phyloP scores from a whole-genome alignment of 257 asterid species.

The Solanum rostratum region DNA sequence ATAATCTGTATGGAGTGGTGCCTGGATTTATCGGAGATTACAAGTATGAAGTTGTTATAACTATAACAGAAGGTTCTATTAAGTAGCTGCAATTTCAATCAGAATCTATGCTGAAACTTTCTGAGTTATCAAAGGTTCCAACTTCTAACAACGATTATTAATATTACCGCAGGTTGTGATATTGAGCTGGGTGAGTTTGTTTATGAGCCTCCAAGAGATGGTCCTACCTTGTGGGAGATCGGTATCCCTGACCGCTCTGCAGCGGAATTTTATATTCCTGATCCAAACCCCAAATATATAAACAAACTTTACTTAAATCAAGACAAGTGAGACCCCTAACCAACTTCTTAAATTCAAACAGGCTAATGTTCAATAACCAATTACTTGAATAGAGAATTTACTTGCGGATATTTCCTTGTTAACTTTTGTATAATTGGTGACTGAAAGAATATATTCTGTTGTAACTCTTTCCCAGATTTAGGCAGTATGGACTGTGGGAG shows the following conservation, averaged over 20 bases:
- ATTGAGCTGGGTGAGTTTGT: not conserved
- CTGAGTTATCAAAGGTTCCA: not conserved
- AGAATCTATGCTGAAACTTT: not conserved
- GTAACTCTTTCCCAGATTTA: not conserved
- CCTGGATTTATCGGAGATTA: conserved; percentile 6
- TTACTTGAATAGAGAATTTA: not conserved
- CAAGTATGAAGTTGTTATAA: conserved; percentile 1
- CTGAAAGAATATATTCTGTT: not conserved
- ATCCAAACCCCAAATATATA: conserved; percentile 1
- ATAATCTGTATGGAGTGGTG: not conserved
- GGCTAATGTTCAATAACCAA: not conserved
- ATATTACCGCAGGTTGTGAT: not conserved
- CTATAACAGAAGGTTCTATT: conserved; percentile 4
- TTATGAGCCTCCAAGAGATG: conserved; percentile 7
- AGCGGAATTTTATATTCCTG: conserved; percentile 6
- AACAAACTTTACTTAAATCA: not conserved
- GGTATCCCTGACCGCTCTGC: conserved; percentile 3
- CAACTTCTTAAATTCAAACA: not conserved
- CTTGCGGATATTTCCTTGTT: not conserved
- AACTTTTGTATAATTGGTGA: not conserved
- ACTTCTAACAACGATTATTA: not conserved
- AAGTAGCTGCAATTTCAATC: not conserved
- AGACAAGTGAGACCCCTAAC: not conserved
- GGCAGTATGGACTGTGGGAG: conserved; percentile 17
- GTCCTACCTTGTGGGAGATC: conserved; percentile 7